Conservation (phyloP, 768 basidiomycete genomes). For the Hygrophoropsis aurantiaca region DNA sequence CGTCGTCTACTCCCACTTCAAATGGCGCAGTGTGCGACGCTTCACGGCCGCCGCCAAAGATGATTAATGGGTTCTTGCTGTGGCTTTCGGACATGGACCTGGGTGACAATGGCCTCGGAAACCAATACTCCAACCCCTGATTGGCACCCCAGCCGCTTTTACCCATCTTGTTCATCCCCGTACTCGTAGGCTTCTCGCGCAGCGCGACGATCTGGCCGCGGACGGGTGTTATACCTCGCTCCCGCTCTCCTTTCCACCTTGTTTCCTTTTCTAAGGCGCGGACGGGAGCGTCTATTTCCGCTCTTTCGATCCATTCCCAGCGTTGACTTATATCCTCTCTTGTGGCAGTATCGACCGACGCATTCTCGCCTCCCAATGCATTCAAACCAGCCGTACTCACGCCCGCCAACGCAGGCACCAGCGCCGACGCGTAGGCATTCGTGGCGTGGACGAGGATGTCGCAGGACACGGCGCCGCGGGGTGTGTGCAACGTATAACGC, state of each 20-base stretch:
- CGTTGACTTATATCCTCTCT: too few species aligned
- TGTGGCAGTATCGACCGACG: too few species aligned
- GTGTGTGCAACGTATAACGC: slow-evolving; percentile 51
- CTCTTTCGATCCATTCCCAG: too few species aligned
- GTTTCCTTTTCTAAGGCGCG: too few species aligned
- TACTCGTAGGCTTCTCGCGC: slow-evolving; percentile 42
- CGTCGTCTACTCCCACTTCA: slow-evolving; percentile 59
- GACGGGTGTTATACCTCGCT: slow-evolving; percentile 60
- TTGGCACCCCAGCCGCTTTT: slow-evolving; percentile 48
- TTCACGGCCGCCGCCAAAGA: slow-evolving; percentile 71
- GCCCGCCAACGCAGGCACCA: slow-evolving; percentile 69
- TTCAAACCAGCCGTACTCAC: too few species aligned
- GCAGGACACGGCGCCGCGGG: slow-evolving; percentile 63
- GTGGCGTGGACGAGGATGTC: slow-evolving; percentile 80
- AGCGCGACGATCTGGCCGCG: slow-evolving; percentile 66
- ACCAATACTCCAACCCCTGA: slow-evolving; percentile 74
- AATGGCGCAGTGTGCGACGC: slow-evolving; percentile 35
- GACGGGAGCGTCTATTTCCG: too few species aligned
- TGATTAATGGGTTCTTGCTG: slow-evolving; percentile 52
- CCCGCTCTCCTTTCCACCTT: too few species aligned
- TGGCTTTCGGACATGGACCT: too few species aligned
- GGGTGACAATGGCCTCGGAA: slow-evolving; percentile 68
- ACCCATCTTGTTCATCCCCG: slow-evolving; percentile 38
- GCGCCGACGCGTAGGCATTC: slow-evolving; percentile 77
- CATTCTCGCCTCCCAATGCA: too few species aligned